Evolutionary conservation across 257 asterid species (phyloP).

Genomic region (Henckelia pumila): DNA sequence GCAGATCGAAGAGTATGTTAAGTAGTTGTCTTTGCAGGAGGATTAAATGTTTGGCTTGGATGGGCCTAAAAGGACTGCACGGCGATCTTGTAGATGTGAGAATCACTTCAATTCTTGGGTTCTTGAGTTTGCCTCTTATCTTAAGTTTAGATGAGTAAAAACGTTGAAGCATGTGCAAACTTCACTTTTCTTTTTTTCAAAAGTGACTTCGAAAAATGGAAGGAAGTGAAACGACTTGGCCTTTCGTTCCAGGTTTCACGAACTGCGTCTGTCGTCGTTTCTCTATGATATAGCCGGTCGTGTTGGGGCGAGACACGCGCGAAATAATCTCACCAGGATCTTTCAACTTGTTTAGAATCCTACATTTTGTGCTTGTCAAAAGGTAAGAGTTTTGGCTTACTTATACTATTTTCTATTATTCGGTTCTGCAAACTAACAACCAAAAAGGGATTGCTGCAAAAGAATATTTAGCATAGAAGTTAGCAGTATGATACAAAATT

Average conservation of each 20-base stretch:
- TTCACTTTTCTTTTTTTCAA: too few species aligned
- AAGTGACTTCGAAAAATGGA: too few species aligned
- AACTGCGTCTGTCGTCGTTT: background rate
- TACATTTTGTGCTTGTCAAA: conserved; percentile 14
- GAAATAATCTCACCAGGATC: background rate
- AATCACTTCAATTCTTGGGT: background rate
- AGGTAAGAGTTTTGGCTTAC: background rate
- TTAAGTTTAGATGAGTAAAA: background rate
- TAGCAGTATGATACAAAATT: conserved; percentile 6
- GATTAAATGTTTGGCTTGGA: background rate
- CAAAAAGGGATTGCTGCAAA: background rate
- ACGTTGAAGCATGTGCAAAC: background rate
- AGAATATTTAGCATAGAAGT: conserved; percentile 11
- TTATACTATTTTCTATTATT: background rate
- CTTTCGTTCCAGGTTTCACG: background rate
- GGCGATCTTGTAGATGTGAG: background rate
- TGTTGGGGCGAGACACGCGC: background rate
- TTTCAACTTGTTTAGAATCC: background rate
- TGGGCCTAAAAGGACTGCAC: background rate
- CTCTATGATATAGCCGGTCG: background rate
- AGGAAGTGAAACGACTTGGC: background rate
- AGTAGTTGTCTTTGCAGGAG: background rate
- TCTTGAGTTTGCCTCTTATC: background rate
- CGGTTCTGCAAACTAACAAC: background rate
- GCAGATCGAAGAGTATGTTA: background rate